Evolutionary conservation across 2,329 filamentous ascomycete species (phyloP), one percentile per base, ranked within the genome.

Genomic region (Cladosporium sp.): DNA sequence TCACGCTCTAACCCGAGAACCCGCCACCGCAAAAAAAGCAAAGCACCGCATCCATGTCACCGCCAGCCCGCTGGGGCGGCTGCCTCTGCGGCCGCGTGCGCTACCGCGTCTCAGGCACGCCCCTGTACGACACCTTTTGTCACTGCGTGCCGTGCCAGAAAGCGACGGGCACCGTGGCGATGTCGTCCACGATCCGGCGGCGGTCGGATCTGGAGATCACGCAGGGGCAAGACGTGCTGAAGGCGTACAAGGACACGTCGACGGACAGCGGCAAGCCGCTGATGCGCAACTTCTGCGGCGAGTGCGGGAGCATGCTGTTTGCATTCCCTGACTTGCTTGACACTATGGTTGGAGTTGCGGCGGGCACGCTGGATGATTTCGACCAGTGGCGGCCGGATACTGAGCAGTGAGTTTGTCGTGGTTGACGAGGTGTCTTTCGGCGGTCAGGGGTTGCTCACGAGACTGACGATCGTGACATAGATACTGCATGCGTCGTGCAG

Each of bases 191-290:
- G 10, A 59, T 61, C 14, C 54, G 56, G 18, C 53, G 54, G 62
- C 72, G 7, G 70, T 73, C 51, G 66, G 67, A 22, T 65, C 62
- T 76, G 52, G 68, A 73, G n/a, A 63, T 68, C 1, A 69, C 73
- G 35, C 57, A 66, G 13, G 72, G 74, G 42, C 61, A 65, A 6
- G 66, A 72, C 33, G 67, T 68, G 2, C 53, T 77, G 56, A 75
- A 71, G 50, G 56, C 58, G 14, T 77, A 72, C 50, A 57, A 58
- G 7, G 74, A 78, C 55, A 64, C 58, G 10, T 62, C 66, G 9
- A 77, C 74, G 3, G 57, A 64, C 16, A 75, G 72, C 49, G 75
- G 75, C 11, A 74, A 70, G 22, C 63, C 63, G 2, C 62, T 77
- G 3, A 59, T 59, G 31, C 62, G 74, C 43, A 69, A 63, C 43